These are phyloP conservation scores for Yarrowia phangngaensis DNA, from an alignment of 805 yeast genomes.

Conservation along the genomic window DNA sequence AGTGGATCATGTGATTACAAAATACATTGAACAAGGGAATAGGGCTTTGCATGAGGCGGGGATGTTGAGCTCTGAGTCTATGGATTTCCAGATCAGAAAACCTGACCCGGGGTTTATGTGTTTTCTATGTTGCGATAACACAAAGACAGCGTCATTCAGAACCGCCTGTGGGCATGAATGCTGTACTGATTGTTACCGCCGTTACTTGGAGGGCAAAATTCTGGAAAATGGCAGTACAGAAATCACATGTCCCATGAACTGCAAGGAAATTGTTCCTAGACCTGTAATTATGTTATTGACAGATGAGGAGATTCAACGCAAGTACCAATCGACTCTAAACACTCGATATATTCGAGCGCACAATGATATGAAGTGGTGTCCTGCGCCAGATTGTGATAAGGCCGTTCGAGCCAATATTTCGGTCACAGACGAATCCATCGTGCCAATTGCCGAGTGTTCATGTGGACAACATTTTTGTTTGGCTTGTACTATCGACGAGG, in stretches of 20 bases:
- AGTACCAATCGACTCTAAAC: constrained; percentile 32
- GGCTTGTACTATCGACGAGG: constrained; percentile 59
- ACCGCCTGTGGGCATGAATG: constrained; percentile 67
- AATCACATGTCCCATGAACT: constrained; percentile 62
- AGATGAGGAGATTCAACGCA: constrained; percentile 30
- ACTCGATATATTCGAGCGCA: constrained; percentile 53
- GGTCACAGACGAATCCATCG: constrained; percentile 42
- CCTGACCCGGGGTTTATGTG: constrained; percentile 47
- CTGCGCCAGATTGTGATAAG: constrained; percentile 71
- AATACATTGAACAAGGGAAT: constrained; percentile 9
- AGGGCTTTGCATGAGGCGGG: constrained; percentile 17
- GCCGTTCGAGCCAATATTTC: constrained; percentile 50
- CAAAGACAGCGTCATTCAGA: constrained; percentile 43
- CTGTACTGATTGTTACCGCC: constrained; percentile 65
- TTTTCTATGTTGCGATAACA: constrained; percentile 67
- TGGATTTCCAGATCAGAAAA: constrained; percentile 27
- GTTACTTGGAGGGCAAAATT: constrained; percentile 51
- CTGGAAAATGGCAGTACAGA: constrained; percentile 39
- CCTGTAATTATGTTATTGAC: constrained; percentile 42
- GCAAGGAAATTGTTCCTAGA: constrained; percentile 44
- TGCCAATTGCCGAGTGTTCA: constrained; percentile 44
- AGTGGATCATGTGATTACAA: constrained; percentile 22
- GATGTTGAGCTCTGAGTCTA: constrained; percentile 32
- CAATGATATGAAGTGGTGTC: constrained; percentile 65
- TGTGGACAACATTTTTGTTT: constrained; percentile 73